A percentile compares a stretch with the other conserved stretches of the same genome.
phyloP scores from a whole-genome alignment of 169 alveolate species.

The Fabrea salina region DNA sequence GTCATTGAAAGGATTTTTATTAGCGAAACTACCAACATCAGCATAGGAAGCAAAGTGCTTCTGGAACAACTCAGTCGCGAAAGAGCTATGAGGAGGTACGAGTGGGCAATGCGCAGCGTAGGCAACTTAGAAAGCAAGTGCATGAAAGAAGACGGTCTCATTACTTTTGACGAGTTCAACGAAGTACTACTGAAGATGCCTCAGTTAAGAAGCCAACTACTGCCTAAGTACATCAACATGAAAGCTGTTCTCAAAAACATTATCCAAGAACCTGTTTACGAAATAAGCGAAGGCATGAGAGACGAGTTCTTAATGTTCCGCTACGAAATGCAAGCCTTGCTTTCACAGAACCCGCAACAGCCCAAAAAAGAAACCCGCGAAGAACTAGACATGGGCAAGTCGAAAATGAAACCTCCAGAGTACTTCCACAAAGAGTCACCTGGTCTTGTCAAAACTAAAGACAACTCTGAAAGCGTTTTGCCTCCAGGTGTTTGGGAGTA shows the following conservation, averaged over 20 bases:
- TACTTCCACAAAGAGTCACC: neutral
- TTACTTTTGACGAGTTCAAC: slow-evolving; percentile 2
- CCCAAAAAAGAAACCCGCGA: neutral
- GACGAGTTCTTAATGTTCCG: slow-evolving; percentile 24
- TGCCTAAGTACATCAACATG: neutral
- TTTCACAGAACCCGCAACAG: neutral
- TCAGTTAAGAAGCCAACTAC: neutral
- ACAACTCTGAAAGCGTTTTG: neutral
- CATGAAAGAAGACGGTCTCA: slow-evolving; percentile 18
- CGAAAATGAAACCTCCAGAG: neutral
- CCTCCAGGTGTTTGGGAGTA: neutral
- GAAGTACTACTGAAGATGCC: neutral
- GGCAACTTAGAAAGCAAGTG: neutral
- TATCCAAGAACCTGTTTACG: neutral
- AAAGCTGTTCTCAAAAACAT: slow-evolving; percentile 2
- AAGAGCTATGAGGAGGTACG: slow-evolving; percentile 16
- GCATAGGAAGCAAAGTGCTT: neutral
- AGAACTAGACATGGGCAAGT: neutral
- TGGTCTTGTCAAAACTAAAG: neutral
- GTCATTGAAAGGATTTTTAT: slow-evolving; percentile 42
- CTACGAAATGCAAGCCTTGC: neutral
- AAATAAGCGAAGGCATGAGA: neutral
- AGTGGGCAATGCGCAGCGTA: neutral
- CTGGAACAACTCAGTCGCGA: neutral
- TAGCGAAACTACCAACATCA: slow-evolving; percentile 30